Evolutionary conservation across 2,329 filamentous ascomycete species (phyloP), one percentile per base, ranked within the genome.

Genomic region (Zarea fungicola): DNA sequence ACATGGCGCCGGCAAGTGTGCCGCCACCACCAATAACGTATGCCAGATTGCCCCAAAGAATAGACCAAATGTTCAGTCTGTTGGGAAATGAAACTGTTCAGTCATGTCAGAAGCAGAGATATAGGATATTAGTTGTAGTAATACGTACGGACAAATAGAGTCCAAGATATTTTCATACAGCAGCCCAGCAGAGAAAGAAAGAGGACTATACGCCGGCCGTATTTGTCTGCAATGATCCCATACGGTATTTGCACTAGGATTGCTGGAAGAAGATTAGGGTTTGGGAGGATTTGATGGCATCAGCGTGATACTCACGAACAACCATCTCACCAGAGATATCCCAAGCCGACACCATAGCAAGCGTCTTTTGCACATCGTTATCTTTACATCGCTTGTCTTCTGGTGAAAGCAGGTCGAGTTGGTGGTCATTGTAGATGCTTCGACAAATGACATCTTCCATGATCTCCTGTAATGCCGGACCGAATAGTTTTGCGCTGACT

Each of bases 361-460:
- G 63, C 18, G 70, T 67, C 22, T 70, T 66, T 55, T 81, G 77
- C 1, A 83, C 74, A 3, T 64, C 60, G 0, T 65, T 58, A 3
- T 61, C 59, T 56, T 81, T 81, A 63, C 78, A 81, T 6, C 67
- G 63, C 37, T 64, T 58, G 49, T 78, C 74, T 2, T 62, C 44
- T 57, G 62, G 52, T 3, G 44, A 57, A 37, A 52, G 45, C 39
- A 53, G 55, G 26, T 54, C 55, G 1, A 69, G 59, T 21, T 65
- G 56, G 37, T 69, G 61, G 2, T 69, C 62, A 5, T 73, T 70
- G 54, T 73, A 75, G 52, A 73, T 67, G 14, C 66, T 57, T 21
- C 72, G 71, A 59, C 79, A 82, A 37, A 79, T 70, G 39, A 80
- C 70, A 44, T 70, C 67, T 58, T 83, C 78, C 54, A 76, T 69